phyloP scores from a whole-genome alignment of 2,329 filamentous ascomycete genomes.

The Ophiobolus disseminans region DNA sequence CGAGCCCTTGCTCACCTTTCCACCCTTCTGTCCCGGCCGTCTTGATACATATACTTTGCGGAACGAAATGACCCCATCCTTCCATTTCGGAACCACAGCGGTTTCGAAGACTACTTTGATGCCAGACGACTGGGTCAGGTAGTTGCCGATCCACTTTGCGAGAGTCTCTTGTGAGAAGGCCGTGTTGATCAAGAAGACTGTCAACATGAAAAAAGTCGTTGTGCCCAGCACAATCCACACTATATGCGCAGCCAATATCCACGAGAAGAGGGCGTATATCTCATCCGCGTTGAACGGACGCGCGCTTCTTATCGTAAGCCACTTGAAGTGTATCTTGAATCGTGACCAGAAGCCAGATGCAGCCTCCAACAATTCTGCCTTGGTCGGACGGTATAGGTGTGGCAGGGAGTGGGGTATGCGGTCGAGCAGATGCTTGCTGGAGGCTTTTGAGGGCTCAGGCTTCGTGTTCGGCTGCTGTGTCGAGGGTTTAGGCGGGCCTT shows the following conservation, averaged over 20 bases:
- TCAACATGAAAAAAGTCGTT: constrained; percentile 92
- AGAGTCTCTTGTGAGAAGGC: constrained; percentile 97
- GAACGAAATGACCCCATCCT: constrained; percentile 92
- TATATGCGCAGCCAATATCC: constrained; percentile 91
- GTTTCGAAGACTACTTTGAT: constrained; percentile 96
- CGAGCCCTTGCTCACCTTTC: constrained; percentile 91
- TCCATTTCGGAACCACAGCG: constrained; percentile 96
- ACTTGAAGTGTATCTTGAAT: constrained; percentile 91
- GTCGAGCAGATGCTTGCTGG: constrained; percentile 60
- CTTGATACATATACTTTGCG: constrained; percentile 95
- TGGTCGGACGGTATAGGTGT: constrained; percentile 81
- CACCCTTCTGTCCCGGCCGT: constrained; percentile 79
- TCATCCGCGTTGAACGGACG: constrained; percentile 96
- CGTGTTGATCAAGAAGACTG: constrained; percentile 92
- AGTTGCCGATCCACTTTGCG: constrained; percentile 92
- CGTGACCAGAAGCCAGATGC: constrained; percentile 93
- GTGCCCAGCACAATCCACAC: constrained; percentile 97
- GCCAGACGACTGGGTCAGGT: constrained; percentile 90
- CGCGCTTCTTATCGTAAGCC: constrained; percentile 93
- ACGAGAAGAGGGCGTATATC: constrained; percentile 93
- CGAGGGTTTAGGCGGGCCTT: constrained; percentile 33
- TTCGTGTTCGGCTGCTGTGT: constrained; percentile 29
- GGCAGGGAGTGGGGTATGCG: constrained; percentile 65
- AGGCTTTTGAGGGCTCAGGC: constrained; percentile 22
- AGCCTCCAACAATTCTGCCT: constrained; percentile 89